Base-by-base conservation (phyloP, 1,139 yeast species). In the Geotrichum restrictum region DNA sequence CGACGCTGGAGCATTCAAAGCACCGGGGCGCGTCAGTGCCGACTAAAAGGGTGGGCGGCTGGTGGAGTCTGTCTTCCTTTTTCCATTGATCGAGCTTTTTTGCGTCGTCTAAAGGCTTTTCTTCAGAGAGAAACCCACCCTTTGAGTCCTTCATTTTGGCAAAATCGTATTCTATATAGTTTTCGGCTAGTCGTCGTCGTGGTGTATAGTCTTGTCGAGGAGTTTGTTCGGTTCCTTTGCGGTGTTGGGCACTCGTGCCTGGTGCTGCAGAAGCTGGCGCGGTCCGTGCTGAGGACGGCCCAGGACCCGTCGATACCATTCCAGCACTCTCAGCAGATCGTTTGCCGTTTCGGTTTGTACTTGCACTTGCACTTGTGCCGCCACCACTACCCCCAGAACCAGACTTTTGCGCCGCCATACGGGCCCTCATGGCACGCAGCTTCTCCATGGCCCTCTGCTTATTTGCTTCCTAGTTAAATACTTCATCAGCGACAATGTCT, bases 81-180 rank as follows among this genome's bases (percentile, higher is more conserved):
- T 82, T 80, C 96, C 97, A 88, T 51, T 86, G 88, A 34, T 85
- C 88, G 36, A 88, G 72, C 1, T 83, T 74, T 62, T 77, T 76
- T 10, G 57, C 54, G 3, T 68, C 71, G 32, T 76, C 81, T 24
- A n/a, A n/a, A 4, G 18, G 32, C 3, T 11, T 27, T 5, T 77
- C 74, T 11, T 76, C 77, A 21, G 71, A 73, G 47, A 91, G 74
- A 64, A 85, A 93, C 14, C 98, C 98, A 61, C 97, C 98, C 62
- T 81, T 79, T 1, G 88, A 74, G 64, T 94, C 97, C 58, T 81
- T 80, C 88, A 94, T 86, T 19, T 91, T 86, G 2, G 97, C 80
- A 60, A 94, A 80, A 68, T 94, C 96, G 69, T 83, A 94, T 60
- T 94, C 98, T 50, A 94, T 91, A 68, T 89, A 94, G 65, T 88